Evolutionary conservation across 2,329 filamentous ascomycete genomes (phyloP).

Genomic region (Cladosporium halotolerans): DNA sequence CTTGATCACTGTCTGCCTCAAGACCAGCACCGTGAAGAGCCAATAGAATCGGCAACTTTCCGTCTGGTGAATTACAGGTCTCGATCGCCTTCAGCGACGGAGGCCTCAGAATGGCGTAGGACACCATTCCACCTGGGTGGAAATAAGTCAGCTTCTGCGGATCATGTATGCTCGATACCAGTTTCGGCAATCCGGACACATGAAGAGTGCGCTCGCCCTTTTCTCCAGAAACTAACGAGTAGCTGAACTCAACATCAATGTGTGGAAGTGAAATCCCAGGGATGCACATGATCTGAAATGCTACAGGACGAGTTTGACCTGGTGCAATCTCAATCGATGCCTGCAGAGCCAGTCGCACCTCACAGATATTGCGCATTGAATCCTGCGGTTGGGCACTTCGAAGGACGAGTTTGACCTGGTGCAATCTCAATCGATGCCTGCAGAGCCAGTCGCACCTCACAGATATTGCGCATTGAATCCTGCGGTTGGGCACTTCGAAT

Average conservation of each 20-base stretch:
- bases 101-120: conserved; percentile 52
- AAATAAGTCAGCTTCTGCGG: conserved; percentile 50
- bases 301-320: conserved; percentile 31
- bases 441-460: conserved; percentile 15
- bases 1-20: conserved; percentile 44
- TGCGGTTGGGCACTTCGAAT: conserved; percentile 15
- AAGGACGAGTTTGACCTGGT: conserved; percentile 26
- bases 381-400: conserved; percentile 13
- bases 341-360: conserved; percentile 13
- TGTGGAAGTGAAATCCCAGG: not conserved
- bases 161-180: conserved; percentile 26
- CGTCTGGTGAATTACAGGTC: conserved; percentile 15
- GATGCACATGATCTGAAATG: conserved; percentile 31
- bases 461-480: conserved; percentile 11
- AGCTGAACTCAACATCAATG: conserved; percentile 15
- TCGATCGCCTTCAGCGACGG: conserved; percentile 39
- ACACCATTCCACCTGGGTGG: conserved; percentile 49
- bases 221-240: conserved; percentile 11
- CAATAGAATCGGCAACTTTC: conserved; percentile 44
- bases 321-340: conserved; percentile 22
- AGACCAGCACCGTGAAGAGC: conserved; percentile 52
- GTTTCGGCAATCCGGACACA: not conserved
- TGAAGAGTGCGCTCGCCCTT: not conserved
- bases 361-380: conserved; percentile 13
- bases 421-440: conserved; percentile 17